Base-by-base conservation (phyloP, 2,329 filamentous ascomycete species). In the Fusarium subtropicale region DNA sequence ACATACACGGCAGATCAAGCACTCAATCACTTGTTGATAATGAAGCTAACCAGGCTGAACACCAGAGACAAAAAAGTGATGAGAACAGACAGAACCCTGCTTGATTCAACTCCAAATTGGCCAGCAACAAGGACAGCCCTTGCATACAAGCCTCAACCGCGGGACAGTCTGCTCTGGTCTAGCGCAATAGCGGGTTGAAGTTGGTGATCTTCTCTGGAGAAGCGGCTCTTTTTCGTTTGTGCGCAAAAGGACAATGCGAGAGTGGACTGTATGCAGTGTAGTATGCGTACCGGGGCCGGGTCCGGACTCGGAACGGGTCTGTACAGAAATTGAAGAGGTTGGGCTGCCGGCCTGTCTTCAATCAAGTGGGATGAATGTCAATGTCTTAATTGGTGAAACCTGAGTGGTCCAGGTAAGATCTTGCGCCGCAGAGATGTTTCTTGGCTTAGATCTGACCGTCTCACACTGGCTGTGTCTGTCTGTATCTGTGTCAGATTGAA, bases 221-320 rank as follows among this genome's bases (percentile, higher is more conserved):
- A 67, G 57, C 66, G 62, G 47, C 48, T 61, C 51, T 64, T 69
- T 66, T 57, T 62, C 26, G 47, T 58, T 42, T 64, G 41, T 68
- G 61, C 53, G 66, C 24, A 51, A 41, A 51, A 39, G 47, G 30
- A 36, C 52, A 67, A 64, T 44, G 60, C 26, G 44, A 52, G 48
- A 63, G 60, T 63, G 66, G 58, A 68, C 33, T 48, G 38, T 30
- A 34, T 63, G 66, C 56, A 68, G 18, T 48, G 38, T 30, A 34
- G 56, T 15, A 52, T 45, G 41, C 45, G 44, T 64, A 60, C 64
- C 71, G 71, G 69, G 60, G 59, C 71, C 69, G 71, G 69, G 66
- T 45, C 71, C 71, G 71, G 71, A 60, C 56, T 73, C 71, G 63
- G 71, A 71, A 60, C 71, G 56, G 55, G 71, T 60, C 71, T 68